phyloP scores from a whole-genome alignment of 2,329 filamentous ascomycete species.

The Colletotrichum somersetense region DNA sequence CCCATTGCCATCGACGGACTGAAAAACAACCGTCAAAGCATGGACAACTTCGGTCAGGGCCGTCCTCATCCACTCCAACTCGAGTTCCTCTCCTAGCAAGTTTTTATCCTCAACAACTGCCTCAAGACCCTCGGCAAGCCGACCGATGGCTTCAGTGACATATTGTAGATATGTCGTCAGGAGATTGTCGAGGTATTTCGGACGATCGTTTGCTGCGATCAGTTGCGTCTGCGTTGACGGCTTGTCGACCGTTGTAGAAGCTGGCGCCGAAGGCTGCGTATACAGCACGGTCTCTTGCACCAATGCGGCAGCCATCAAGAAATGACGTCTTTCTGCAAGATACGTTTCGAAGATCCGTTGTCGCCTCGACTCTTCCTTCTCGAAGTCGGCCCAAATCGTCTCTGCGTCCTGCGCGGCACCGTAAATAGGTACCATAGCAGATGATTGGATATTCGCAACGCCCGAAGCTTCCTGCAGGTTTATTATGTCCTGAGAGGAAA shows the following conservation, averaged over 20 bases:
- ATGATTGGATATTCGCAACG: conserved; percentile 69
- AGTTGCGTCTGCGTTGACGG: conserved; percentile 6
- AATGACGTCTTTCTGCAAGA: conserved; percentile 77
- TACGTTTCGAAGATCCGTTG: conserved; percentile 79
- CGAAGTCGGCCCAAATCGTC: conserved; percentile 69
- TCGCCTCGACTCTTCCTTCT: conserved; percentile 71
- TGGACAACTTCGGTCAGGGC: conserved; percentile 79
- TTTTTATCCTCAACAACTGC: conserved; percentile 64
- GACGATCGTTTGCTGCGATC: conserved; percentile 23
- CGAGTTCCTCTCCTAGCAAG: conserved; percentile 65
- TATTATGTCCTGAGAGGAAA: conserved; percentile 82
- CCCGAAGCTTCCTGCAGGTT: conserved; percentile 82
- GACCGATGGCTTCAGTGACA: conserved; percentile 62
- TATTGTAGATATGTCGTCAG: conserved; percentile 63
- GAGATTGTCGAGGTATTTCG: conserved; percentile 57
- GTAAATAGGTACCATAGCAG: conserved; percentile 68
- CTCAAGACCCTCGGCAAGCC: conserved; percentile 62
- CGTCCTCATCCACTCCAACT: conserved; percentile 71
- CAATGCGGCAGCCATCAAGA: conserved; percentile 74
- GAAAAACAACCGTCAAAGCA: conserved; percentile 78
- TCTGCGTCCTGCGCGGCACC: conserved; percentile 65
- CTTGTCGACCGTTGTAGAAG: conserved; percentile 24
- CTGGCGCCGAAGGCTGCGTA: conserved; percentile 46
- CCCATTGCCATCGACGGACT: conserved; percentile 72
- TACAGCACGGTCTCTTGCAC: conserved; percentile 64